A percentile compares a stretch with the other conserved stretches of the same genome.
These are phyloP conservation scores for Aspergillus sp. DNA, from an alignment of 2,329 filamentous ascomycete species.

Conservation along the genomic window DNA sequence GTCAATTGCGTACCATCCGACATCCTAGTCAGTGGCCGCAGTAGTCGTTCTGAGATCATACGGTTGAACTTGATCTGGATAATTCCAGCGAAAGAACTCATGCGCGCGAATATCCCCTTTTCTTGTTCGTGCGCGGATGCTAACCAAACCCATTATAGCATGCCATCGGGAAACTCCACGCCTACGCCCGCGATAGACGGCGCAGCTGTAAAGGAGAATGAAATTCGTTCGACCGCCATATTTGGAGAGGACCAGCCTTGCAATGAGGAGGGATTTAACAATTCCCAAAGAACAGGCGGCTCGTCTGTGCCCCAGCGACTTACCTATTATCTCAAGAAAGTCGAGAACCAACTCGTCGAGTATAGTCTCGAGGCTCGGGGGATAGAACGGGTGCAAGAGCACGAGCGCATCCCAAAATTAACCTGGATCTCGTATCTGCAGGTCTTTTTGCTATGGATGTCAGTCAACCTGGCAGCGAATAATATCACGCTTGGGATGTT, in stretches of 20 bases:
- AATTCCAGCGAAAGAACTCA: constrained; percentile 48
- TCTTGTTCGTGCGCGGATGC: constrained; percentile 12
- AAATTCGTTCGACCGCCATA: constrained; percentile 10
- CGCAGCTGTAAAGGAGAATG: constrained; percentile 22
- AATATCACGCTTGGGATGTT: constrained; percentile 66
- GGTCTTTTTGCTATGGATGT: constrained; percentile 60
- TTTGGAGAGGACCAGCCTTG: constrained; percentile 14
- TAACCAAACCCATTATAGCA: constrained; percentile 27
- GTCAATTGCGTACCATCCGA: constrained; percentile 16
- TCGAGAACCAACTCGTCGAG: constrained; percentile 42
- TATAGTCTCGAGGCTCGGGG: constrained; percentile 58
- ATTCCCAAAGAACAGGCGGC: constrained; percentile 8
- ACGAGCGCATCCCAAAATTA: constrained; percentile 55
- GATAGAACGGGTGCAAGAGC: constrained; percentile 57
- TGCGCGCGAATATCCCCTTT: constrained; percentile 30
- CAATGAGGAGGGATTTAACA: constrained; percentile 16
- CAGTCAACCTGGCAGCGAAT: constrained; percentile 62
- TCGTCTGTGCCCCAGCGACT: constrained; percentile 26
- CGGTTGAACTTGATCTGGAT: constrained; percentile 48
- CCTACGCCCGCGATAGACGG: constrained; percentile 30
- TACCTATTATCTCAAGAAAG: constrained; percentile 30
- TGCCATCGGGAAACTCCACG: constrained; percentile 31
- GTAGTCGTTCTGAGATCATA: constrained; percentile 44
- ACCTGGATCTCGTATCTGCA: constrained; percentile 56
- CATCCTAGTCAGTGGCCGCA: constrained; percentile 4